phyloP scores from a whole-genome alignment of 139 green algal genomes.

The Tetratostichococcus sp. region DNA sequence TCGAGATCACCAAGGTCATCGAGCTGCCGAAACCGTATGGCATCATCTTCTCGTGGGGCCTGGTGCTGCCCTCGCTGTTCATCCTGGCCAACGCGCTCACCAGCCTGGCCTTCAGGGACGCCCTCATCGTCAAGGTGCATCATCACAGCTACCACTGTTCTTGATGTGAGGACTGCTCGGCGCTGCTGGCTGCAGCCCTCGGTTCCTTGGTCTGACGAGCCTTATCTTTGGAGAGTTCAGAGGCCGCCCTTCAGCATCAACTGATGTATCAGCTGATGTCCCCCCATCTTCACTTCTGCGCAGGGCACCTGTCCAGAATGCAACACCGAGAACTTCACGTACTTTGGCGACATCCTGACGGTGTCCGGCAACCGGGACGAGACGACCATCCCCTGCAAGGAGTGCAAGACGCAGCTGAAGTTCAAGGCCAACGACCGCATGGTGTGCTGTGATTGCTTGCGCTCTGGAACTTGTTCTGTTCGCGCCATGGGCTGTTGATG shows the following conservation, averaged over 20 bases:
- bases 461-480: too few species aligned
- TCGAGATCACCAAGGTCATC: slow-evolving; percentile 69
- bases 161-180: too few species aligned
- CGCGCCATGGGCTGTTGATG: too few species aligned
- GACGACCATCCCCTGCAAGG: slow-evolving; percentile 62
- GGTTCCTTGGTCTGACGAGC: too few species aligned
- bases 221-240: too few species aligned
- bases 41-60: slow-evolving; percentile 75
- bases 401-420: slow-evolving; percentile 64
- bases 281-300: too few species aligned
- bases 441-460: slow-evolving; percentile 28
- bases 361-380: slow-evolving; percentile 62
- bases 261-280: too few species aligned
- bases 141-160: too few species aligned
- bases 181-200: too few species aligned
- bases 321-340: slow-evolving; percentile 60
- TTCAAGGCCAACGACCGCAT: slow-evolving; percentile 67
- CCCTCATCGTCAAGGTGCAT: slow-evolving; percentile 66
- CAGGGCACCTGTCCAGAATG: slow-evolving; percentile 75
- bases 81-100: slow-evolving; percentile 74
- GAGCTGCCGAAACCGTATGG: slow-evolving; percentile 80
- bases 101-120: slow-evolving; percentile 77
- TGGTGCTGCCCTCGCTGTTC: slow-evolving; percentile 76
- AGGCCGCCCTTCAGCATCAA: too few species aligned
- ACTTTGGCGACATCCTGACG: slow-evolving; percentile 85